Evolutionary conservation across 768 basidiomycete genomes (phyloP), one percentile per base, ranked within the genome.

Genomic region (Boletus vinaceobasis): DNA sequence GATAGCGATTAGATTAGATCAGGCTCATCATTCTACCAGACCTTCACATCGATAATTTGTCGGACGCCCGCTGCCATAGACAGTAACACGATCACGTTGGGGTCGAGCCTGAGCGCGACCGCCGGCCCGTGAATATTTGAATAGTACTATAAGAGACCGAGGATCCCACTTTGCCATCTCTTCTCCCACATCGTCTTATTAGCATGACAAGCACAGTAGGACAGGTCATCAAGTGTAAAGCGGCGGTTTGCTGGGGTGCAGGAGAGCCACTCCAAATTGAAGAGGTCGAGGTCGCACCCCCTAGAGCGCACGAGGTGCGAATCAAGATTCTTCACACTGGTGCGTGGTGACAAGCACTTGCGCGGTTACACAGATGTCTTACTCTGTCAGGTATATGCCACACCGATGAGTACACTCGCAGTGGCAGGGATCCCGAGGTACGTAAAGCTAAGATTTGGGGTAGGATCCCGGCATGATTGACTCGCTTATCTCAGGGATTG

Each of bases 351-450:
- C 23, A 19, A 35, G 26, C 23, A 47, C 11, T 33, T 47, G 23
- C 45, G 53, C 44, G 37, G 48, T 62, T 62, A 52, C 50, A 48
- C 39, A 32, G 42, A 13, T 13, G 35, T 47, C 40, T 37, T 44
- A 48, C 42, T 29, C 43, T 38, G 29, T 37, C 55, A 90, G 89
- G 89, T 57, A 89, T 99, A 69, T 99, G 97, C 75, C 95, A 98
- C 73, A 98, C 96, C 66, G 95, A 98, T 66, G 94, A 95, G 68
- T 98, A 95, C 77, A 95, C 93, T 57, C 87, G 94, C 68, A 94
- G 92, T 69, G 94, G 95, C 53, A 89, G 89, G 72, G 96, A 99
- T 71, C 86, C 94, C 40, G 97, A 98, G 82, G 95, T 88, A 69
- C 50, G 66, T 58, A 23, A 43, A 26, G 21, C 17, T 4, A 39